Base-by-base conservation (phyloP, 2,329 filamentous ascomycete species). In the Ceratocystis alfenasii region DNA sequence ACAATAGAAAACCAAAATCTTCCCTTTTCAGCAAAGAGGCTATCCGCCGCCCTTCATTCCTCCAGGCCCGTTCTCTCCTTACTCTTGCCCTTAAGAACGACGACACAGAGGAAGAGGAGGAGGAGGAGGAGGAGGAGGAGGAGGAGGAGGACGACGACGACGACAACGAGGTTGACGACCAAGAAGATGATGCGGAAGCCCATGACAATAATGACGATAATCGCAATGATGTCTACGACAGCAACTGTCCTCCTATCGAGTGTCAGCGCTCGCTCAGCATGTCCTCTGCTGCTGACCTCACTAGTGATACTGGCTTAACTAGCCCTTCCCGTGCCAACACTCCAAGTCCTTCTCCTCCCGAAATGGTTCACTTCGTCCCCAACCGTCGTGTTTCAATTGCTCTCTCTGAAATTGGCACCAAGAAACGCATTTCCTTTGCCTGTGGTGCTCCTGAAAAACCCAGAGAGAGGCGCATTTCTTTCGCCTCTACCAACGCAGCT, bases 271-370 rank as follows among this genome's bases (percentile, higher is more conserved):
- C 66, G 2, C 59, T 67, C 70, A 96, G 91, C 76, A 77, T 87
- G 68, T 82, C 89, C 59, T 96, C 92, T 1, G 95, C 90, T 2
- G 89, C 89, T 46, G 93, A 96, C 70, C 80, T 97, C 66, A 96
- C 91, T n/a, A 96, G 92, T 75, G 94, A 96, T 72, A 94, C 89
- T 67, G 92, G 90, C 67, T 78, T 95, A 67, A 95, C 92, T 20
- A 96, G 90, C 72, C 91, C 93, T 53, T 88, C 90, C n/a, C 82
- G 90, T 66, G 89, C 90, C 45, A 90, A 85, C 74, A 93, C 90
- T 0, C 90, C 92, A 0, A 97, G 93, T 72, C 93, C 94, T 20
- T 90, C 90, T n/a, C 79, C 87, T 2, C 85, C 85, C 3, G 80
- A 85, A 20, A 78, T 83, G 64, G 76, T 78, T 22, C 78, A 80